phyloP scores from a whole-genome alignment of 371 early-diverging fungal species.

The Coemansia sp. region DNA sequence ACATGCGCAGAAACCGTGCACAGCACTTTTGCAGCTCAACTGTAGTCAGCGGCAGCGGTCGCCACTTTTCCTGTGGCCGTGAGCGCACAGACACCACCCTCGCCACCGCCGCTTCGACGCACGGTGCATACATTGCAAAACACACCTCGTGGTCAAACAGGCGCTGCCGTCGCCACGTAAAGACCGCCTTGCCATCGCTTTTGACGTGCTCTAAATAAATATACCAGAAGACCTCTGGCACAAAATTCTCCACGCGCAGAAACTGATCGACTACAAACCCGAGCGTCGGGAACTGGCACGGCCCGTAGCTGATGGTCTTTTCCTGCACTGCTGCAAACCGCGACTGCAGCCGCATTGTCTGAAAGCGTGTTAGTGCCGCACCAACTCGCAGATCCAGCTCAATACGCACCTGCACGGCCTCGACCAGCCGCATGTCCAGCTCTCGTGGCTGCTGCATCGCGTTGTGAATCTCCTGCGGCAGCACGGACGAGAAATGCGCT shows the following conservation, averaged over 20 bases:
- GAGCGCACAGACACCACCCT: slow-evolving; percentile 61
- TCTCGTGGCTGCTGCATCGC: slow-evolving; percentile 76
- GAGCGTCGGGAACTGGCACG: slow-evolving; percentile 99
- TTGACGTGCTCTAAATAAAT: slow-evolving; percentile 66
- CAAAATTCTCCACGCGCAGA: slow-evolving; percentile 74
- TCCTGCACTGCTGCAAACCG: slow-evolving; percentile 57
- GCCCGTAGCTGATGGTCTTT: slow-evolving; percentile 87
- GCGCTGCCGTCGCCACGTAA: slow-evolving; percentile 73
- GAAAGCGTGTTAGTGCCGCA: slow-evolving; percentile 94
- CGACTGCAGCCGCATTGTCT: slow-evolving; percentile 71
- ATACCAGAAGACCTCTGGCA: slow-evolving; percentile 91
- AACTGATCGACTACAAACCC: slow-evolving; percentile 98
- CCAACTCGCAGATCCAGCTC: slow-evolving; percentile 99
- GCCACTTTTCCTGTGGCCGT: slow-evolving; percentile 79
- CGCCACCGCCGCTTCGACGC: slow-evolving; percentile 63
- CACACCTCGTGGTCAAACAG: slow-evolving; percentile 78
- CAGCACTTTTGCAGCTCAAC: slow-evolving; percentile 93
- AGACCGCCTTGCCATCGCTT: slow-evolving; percentile 56
- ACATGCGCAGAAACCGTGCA: slow-evolving; percentile 67
- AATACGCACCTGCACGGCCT: slow-evolving; percentile 89
- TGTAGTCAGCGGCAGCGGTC: slow-evolving; percentile 93
- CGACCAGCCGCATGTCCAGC: slow-evolving; percentile 73
- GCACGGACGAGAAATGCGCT: slow-evolving; percentile 51
- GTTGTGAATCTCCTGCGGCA: slow-evolving; percentile 65
- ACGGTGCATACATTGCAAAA: slow-evolving; percentile 71